Base-by-base conservation (phyloP, 345 rosid genomes). In the Raphanus sativus region DNA sequence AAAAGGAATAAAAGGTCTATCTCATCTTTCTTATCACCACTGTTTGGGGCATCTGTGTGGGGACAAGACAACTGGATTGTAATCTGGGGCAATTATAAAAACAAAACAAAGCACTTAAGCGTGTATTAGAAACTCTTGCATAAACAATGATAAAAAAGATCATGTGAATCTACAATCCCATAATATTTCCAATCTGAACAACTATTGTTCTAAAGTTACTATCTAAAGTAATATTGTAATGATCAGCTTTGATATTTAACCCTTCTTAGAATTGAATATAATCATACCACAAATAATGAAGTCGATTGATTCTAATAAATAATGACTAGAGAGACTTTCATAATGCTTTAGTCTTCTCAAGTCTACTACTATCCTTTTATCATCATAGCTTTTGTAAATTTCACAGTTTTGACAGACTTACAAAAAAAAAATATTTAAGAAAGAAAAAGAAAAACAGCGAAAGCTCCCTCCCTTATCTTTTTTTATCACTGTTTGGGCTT, bases 401-500 rank as follows among this genome's bases (percentile, higher is more conserved):
- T 50, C 58, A 15, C 40, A 8, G 73, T 56, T 4, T 33, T 12
- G 36, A 8, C 11, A 55, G 7, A 55, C 8, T 33, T 32, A 17
- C 11, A 38, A 42, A 32, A 54, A 33, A 2, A 55, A 13, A 70
- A 21, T 4, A 21, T 4, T 45, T 4, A 32, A 29, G 36, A 13
- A 34, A n/a, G 15, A 5, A 45, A 45, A 13, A 42, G 30, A 36
- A 21, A 55, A 15, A 26, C 67, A 71, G 21, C 9, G 60, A 71
- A 26, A 60, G 67, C 59, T 71, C 28, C 75, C 16, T 61, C 42
- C 4, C 25, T 45, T 21, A 21, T 21, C 30, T 45, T 45, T 48
- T 62, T 73, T 64, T 52, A 54, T 64, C 55, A 33, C 56, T 74
- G 54, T 33, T 24, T 73, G 54, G 34, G 16, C 25, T 52, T 16